phyloP scores from a whole-genome alignment of 2,329 filamentous ascomycete species.

The Colletotrichum brevisporum region DNA sequence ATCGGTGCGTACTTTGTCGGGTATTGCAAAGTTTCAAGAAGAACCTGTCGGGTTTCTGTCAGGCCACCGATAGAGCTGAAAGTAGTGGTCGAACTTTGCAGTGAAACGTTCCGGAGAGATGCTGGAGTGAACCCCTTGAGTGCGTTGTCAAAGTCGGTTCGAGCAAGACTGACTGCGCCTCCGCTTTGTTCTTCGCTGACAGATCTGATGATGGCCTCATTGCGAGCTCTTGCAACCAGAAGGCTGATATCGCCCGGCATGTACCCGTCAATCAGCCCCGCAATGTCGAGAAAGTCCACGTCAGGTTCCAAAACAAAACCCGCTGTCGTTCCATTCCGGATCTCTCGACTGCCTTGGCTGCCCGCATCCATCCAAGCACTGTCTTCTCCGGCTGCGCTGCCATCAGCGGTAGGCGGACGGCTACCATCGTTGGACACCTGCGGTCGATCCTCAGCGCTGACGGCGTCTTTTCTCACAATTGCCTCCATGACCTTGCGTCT shows the following conservation, averaged over 20 bases:
- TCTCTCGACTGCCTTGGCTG: constrained; percentile 66
- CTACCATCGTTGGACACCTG: constrained; percentile 59
- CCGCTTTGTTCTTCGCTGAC: constrained; percentile 68
- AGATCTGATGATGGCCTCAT: constrained; percentile 91
- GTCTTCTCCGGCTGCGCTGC: constrained; percentile 66
- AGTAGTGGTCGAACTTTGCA: constrained; percentile 93
- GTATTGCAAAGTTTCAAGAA: constrained; percentile 95
- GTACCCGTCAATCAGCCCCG: constrained; percentile 95
- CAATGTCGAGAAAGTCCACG: constrained; percentile 92
- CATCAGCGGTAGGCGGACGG: constrained; percentile 70
- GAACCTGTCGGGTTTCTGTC: constrained; percentile 86
- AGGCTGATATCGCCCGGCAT: constrained; percentile 95
- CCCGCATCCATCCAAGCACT: constrained; percentile 83
- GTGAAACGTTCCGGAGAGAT: constrained; percentile 91
- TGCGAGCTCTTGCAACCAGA: constrained; percentile 87
- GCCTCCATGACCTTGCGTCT: constrained; percentile 87
- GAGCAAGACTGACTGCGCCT: constrained; percentile 74
- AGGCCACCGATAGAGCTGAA: constrained; percentile 95
- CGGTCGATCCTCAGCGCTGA: constrained; percentile 55
- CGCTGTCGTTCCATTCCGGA: constrained; percentile 55
- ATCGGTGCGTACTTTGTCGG: constrained; percentile 98
- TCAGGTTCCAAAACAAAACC: constrained; percentile 82
- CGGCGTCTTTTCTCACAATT: constrained; percentile 72
- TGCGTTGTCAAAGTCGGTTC: constrained; percentile 85
- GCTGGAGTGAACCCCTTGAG: constrained; percentile 95